These are phyloP conservation scores for Zygosaccharomyces kombuchaensis DNA, from an alignment of 805 yeast species.

Conservation along the genomic window DNA sequence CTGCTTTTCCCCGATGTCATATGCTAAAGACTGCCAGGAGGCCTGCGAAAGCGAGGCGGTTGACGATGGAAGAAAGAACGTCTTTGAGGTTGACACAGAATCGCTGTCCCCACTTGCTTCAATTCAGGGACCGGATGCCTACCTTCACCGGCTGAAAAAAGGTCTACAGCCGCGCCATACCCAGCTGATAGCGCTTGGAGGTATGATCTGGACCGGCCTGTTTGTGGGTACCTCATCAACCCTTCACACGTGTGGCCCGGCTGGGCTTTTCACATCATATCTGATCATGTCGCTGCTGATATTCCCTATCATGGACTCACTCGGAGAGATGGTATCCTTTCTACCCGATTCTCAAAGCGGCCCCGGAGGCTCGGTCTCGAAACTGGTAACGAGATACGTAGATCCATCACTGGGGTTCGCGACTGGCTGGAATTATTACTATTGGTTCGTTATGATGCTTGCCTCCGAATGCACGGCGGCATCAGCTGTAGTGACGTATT, in stretches of 20 bases:
- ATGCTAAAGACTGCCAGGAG: too few species aligned
- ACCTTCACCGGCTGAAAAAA: too few species aligned
- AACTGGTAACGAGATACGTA: constrained; percentile 54
- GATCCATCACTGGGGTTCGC: constrained; percentile 58
- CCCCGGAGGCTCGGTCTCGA: constrained; percentile 51
- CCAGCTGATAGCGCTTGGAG: constrained; percentile 79
- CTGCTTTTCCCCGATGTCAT: too few species aligned
- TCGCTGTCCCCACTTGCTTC: too few species aligned
- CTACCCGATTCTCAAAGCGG: constrained; percentile 49
- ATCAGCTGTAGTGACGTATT: constrained; percentile 57
- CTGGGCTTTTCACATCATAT: constrained; percentile 58
- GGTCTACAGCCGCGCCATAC: constrained; percentile 47
- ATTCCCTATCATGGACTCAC: constrained; percentile 57
- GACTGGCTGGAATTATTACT: constrained; percentile 53
- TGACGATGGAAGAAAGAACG: too few species aligned
- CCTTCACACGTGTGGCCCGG: constrained; percentile 68
- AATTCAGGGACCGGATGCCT: too few species aligned
- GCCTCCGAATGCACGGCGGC: constrained; percentile 65
- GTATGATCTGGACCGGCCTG: constrained; percentile 79
- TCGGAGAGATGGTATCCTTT: constrained; percentile 66
- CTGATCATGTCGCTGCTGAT: constrained; percentile 58
- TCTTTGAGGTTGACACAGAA: too few species aligned
- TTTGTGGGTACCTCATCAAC: constrained; percentile 72
- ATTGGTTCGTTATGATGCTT: constrained; percentile 45
- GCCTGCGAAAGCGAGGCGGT: too few species aligned